Conservation (phyloP, 345 rosid species). For the Kernera saxatilis region DNA sequence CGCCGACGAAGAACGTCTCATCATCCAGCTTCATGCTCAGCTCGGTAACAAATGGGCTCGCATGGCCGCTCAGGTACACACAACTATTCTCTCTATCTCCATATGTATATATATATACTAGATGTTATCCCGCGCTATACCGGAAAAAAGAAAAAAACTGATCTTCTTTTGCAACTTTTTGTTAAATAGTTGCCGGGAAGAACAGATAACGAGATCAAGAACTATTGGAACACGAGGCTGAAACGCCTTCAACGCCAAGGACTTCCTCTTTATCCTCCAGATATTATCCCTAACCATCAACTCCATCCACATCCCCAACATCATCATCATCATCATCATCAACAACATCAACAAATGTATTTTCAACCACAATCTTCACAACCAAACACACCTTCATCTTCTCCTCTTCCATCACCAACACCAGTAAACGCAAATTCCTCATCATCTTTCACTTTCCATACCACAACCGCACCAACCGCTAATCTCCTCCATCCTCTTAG, state of each 20-base stretch:
- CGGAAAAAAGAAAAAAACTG: background rate
- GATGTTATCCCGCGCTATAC: background rate
- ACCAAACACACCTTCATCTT: slow-evolving; percentile 36
- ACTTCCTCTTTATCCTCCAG: slow-evolving; percentile 57
- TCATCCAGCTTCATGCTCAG: slow-evolving; percentile 49
- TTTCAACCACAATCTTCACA: slow-evolving; percentile 30
- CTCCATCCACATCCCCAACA: slow-evolving; percentile 21
- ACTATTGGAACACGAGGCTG: slow-evolving; percentile 69
- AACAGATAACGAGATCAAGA: slow-evolving; percentile 74
- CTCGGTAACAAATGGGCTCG: slow-evolving; percentile 66
- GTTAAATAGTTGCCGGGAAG: slow-evolving; percentile 49
- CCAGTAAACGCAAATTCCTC: slow-evolving; percentile 19
- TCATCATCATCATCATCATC: background rate
- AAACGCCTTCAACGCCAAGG: slow-evolving; percentile 65
- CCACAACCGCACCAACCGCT: slow-evolving; percentile 15
- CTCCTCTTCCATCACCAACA: slow-evolving; percentile 32
- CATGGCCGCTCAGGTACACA: slow-evolving; percentile 53
- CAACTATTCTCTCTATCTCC: background rate
- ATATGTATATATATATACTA: background rate
- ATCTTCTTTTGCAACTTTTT: background rate
- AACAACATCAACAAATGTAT: slow-evolving; percentile 17
- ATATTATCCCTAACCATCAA: slow-evolving; percentile 41
- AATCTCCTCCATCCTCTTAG: slow-evolving; percentile 28
- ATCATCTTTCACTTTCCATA: slow-evolving; percentile 34
- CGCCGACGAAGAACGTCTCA: slow-evolving; percentile 46